Percentiles rank a stretch among this genome's conserved stretches.
These are phyloP conservation scores for Datisca glomerata DNA, from an alignment of 306 rosid genomes.

Conservation along the genomic window DNA sequence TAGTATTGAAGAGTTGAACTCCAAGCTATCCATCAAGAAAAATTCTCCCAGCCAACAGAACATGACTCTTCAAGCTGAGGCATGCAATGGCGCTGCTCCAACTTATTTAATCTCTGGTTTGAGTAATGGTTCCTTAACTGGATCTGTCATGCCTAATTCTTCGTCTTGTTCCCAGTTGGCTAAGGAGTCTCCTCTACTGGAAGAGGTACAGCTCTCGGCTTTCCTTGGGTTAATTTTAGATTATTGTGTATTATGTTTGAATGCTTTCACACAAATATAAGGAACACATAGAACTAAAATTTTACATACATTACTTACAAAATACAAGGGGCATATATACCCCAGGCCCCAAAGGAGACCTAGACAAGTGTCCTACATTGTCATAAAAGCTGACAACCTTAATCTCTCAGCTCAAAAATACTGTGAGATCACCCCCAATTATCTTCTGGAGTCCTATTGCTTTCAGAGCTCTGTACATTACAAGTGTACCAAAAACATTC, in stretches of 20 bases:
- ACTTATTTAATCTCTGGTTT: slow-evolving; percentile 56
- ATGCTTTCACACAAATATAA: not conserved
- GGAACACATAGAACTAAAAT: too few relatives aligned
- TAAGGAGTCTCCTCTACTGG: slow-evolving; percentile 57
- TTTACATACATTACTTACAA: too few relatives aligned
- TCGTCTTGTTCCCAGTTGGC: slow-evolving; percentile 62
- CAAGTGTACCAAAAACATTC: too few relatives aligned
- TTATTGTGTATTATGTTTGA: not conserved
- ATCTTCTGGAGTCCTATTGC: too few relatives aligned
- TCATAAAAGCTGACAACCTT: too few relatives aligned
- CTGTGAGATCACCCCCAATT: too few relatives aligned
- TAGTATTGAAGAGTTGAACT: slow-evolving; percentile 76
- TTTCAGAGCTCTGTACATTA: too few relatives aligned
- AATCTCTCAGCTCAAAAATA: too few relatives aligned
- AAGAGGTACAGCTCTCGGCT: slow-evolving; percentile 54
- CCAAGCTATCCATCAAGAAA: slow-evolving; percentile 44
- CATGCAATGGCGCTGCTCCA: slow-evolving; percentile 78
- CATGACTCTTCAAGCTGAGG: slow-evolving; percentile 56
- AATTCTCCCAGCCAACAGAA: slow-evolving; percentile 69
- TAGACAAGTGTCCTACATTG: too few relatives aligned
- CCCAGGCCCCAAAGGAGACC: too few relatives aligned
- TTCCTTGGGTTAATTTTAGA: not conserved
- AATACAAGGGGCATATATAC: too few relatives aligned
- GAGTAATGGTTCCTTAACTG: slow-evolving; percentile 59
- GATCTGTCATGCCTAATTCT: slow-evolving; percentile 55